Percentiles rank a stretch among this genome's conserved stretches.
Conservation (phyloP, 495 filamentous ascomycete species). For the Penicillium coffeae region DNA sequence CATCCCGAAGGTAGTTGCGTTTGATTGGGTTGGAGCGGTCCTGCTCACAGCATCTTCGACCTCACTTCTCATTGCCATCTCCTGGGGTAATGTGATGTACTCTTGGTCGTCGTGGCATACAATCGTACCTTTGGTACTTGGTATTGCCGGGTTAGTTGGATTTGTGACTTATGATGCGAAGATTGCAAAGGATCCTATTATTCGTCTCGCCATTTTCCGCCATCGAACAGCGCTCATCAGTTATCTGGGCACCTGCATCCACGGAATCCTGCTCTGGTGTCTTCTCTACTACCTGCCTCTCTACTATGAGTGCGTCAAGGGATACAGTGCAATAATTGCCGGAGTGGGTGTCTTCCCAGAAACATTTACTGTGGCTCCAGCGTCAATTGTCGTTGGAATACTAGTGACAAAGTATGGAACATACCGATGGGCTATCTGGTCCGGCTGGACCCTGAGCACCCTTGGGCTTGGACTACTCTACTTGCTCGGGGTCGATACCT, state of each 20-base stretch:
- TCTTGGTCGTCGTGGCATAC: slow-evolving; percentile 44
- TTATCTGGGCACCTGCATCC: slow-evolving; percentile 30
- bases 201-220: slow-evolving; percentile 41
- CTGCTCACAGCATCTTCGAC: slow-evolving; percentile 46
- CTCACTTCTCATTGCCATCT: slow-evolving; percentile 41
- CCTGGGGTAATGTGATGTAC: slow-evolving; percentile 46
- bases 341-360: slow-evolving; percentile 41
- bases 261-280: slow-evolving; percentile 44
- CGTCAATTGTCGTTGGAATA: slow-evolving; percentile 41
- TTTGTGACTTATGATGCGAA: slow-evolving; percentile 44
- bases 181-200: slow-evolving; percentile 38
- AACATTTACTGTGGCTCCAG: slow-evolving; percentile 44
- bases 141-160: slow-evolving; percentile 35
- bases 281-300: slow-evolving; percentile 44
- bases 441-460: slow-evolving; percentile 40
- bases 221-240: slow-evolving; percentile 39
- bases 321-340: slow-evolving; percentile 36
- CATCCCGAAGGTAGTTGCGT: slow-evolving; percentile 31
- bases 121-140: slow-evolving; percentile 54
- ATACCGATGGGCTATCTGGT: slow-evolving; percentile 41
- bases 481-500: slow-evolving; percentile 29
- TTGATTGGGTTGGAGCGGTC: slow-evolving; percentile 55
- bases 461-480: slow-evolving; percentile 36
- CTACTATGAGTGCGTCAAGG: slow-evolving; percentile 49
- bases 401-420: slow-evolving; percentile 35